phyloP scores from a whole-genome alignment of 208 protist genomes.

The Crithidia brevicula region DNA sequence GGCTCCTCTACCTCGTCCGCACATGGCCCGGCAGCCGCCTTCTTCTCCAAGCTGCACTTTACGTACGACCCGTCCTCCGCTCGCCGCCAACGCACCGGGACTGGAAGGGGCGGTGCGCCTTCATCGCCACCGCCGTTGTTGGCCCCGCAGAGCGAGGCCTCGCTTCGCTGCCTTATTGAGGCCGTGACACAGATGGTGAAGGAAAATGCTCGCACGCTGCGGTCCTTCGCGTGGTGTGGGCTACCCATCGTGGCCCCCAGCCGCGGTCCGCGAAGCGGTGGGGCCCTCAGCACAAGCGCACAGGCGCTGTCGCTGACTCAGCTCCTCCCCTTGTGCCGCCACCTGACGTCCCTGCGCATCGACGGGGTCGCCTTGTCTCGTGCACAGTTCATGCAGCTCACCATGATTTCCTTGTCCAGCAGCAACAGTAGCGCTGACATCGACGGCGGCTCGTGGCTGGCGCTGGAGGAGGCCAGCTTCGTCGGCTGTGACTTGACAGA shows the following conservation, averaged over 20 bases:
- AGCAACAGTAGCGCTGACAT: neutral
- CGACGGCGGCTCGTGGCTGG: conserved; percentile 31
- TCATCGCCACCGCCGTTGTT: conserved; percentile 7
- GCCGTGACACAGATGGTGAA: conserved; percentile 27
- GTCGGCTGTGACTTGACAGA: conserved; percentile 67
- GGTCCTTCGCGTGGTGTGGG: conserved; percentile 43
- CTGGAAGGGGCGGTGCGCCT: neutral
- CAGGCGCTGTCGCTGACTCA: conserved; percentile 36
- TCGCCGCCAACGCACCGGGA: neutral
- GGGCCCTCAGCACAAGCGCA: neutral
- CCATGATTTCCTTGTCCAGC: conserved; percentile 8
- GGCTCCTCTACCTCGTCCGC: conserved; percentile 20
- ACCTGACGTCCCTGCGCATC: conserved; percentile 46
- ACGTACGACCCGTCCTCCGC: conserved; percentile 2
- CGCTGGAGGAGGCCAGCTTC: conserved; percentile 64
- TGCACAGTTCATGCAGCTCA: conserved; percentile 41
- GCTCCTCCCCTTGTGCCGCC: conserved; percentile 38
- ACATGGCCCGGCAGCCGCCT: conserved; percentile 5
- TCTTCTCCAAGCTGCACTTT: conserved; percentile 25
- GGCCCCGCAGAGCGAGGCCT: conserved; percentile 10
- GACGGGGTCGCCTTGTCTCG: conserved; percentile 37
- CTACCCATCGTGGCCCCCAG: conserved; percentile 18
- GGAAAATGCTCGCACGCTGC: conserved; percentile 23
- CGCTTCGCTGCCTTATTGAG: conserved; percentile 24
- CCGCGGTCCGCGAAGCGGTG: neutral